Evolutionary conservation across 2,329 filamentous ascomycete species (phyloP).

Genomic region (Penicillium sp.): DNA sequence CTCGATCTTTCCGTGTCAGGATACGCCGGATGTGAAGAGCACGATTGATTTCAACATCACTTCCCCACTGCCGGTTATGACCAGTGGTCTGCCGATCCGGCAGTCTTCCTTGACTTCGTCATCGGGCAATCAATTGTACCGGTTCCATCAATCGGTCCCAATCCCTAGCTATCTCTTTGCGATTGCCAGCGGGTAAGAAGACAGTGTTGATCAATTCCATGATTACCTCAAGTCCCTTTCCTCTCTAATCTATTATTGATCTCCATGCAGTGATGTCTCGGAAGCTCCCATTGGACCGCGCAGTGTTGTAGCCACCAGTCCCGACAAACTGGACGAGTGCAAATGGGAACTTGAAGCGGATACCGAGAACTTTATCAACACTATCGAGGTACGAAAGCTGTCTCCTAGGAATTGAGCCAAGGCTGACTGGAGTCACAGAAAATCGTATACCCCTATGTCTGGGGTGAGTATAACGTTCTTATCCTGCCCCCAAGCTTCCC

Average conservation of each 20-base stretch:
- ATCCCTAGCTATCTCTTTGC: conserved; percentile 95
- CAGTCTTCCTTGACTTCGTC: conserved; percentile 50
- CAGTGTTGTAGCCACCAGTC: conserved; percentile 78
- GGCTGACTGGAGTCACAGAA: conserved; percentile 32
- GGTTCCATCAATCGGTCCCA: conserved; percentile 82
- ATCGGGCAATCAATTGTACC: conserved; percentile 59
- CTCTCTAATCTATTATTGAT: neutral
- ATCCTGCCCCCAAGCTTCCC: conserved; percentile 86
- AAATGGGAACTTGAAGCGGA: conserved; percentile 89
- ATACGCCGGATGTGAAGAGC: conserved; percentile 96
- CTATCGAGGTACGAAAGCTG: conserved; percentile 59
- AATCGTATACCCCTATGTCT: conserved; percentile 78
- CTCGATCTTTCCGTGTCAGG: conserved; percentile 92
- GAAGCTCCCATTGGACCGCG: conserved; percentile 80
- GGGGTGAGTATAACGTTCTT: conserved; percentile 92
- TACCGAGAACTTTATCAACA: conserved; percentile 85
- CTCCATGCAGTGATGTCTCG: conserved; percentile 62
- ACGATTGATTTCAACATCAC: conserved; percentile 84
- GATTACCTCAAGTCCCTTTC: too few relatives aligned
- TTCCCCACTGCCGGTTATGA: conserved; percentile 82
- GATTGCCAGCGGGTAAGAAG: conserved; percentile 57
- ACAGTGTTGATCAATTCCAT: too few relatives aligned
- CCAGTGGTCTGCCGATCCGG: conserved; percentile 66
- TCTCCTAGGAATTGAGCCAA: neutral
- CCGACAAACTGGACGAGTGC: conserved; percentile 74